Evolutionary conservation across 495 filamentous ascomycete genomes (phyloP), one percentile per base, ranked within the genome.

Genomic region (Trichoderma erinaceum): DNA sequence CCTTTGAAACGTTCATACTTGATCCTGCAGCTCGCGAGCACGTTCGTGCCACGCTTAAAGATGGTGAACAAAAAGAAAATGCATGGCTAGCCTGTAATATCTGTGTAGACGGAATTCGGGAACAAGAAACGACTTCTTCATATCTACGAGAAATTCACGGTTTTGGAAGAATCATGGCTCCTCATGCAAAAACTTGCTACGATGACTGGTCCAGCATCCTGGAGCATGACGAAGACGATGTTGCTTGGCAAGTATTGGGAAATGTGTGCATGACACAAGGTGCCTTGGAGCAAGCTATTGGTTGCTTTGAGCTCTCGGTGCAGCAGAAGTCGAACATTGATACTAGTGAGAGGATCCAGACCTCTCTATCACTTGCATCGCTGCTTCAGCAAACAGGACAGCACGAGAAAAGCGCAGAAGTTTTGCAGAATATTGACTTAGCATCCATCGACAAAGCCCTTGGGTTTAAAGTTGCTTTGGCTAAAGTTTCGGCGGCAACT

Each of bases 191-290:
- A 41, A n/a, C 50, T 29, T 68, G 67, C 41, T 68, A 68, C 35
- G 67, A 52, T 16, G 41, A 61, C 21, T 46, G 41, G 29, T 27
- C n/a, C 4, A 18, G 58, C 8, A 43, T 68, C 1, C 8, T 32
- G 13, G 32, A 46, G 41, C 25, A 52, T 12, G 41, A 35, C 15
- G 48, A 41, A 16, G 41, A 64, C 23, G 38, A 21, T 1, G 46
- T 68, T 16, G 58, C 50, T 1, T 68, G 67, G 67, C 67, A 68
- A 3, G 67, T 68, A 0, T 52, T 68, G 56, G 67, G 67, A n/a
- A 64, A 68, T 21, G 56, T 68, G 3, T 68, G 67, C 67, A 68
- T 68, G 67, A 64, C 67, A 13, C 67, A 68, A 44, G 67, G 67
- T 13, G 56, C 61, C 1, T 18, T 44, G 13, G 67, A 64, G 48